These are phyloP conservation scores for Malassezia vespertilionis DNA, from an alignment of 1,284 basidiomycete genomes.

Conservation along the genomic window DNA sequence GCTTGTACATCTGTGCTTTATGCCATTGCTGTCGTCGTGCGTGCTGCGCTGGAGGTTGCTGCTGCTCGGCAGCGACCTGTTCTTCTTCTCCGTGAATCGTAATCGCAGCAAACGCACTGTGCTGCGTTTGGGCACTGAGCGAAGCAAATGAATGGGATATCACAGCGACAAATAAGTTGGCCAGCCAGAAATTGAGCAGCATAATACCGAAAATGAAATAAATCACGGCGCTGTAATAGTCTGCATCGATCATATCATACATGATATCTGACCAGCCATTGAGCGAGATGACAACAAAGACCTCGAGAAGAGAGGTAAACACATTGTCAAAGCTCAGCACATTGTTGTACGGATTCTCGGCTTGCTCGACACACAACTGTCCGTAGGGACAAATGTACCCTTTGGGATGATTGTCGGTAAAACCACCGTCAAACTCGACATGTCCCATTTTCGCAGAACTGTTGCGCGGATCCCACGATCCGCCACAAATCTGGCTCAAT, in stretches of 20 bases:
- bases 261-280: slow-evolving; percentile 56
- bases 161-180: slow-evolving; percentile 89
- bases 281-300: slow-evolving; percentile 67
- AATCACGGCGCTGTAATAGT: slow-evolving; percentile 73
- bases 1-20: slow-evolving; percentile 25
- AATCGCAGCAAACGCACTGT: slow-evolving; percentile 70
- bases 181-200: slow-evolving; percentile 52
- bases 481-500: slow-evolving; percentile 38
- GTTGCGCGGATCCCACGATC: slow-evolving; percentile 21
- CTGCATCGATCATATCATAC: slow-evolving; percentile 84
- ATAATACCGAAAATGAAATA: slow-evolving; percentile 69
- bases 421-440: neutral
- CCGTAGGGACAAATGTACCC: slow-evolving; percentile 45
- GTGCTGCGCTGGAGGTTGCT: neutral
- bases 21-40: slow-evolving; percentile 2
- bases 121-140: slow-evolving; percentile 75
- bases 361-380: slow-evolving; percentile 41
- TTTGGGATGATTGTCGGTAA: slow-evolving; percentile 18
- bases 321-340: slow-evolving; percentile 84
- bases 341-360: slow-evolving; percentile 58
- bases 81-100: neutral
- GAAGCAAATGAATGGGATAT: slow-evolving; percentile 89
- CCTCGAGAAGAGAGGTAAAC: slow-evolving; percentile 68
- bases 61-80: neutral
- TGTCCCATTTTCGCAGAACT: slow-evolving; percentile 15